Base-by-base conservation (phyloP, 108 stramenopile species). In the Pseudonitzschia delicatissima region DNA sequence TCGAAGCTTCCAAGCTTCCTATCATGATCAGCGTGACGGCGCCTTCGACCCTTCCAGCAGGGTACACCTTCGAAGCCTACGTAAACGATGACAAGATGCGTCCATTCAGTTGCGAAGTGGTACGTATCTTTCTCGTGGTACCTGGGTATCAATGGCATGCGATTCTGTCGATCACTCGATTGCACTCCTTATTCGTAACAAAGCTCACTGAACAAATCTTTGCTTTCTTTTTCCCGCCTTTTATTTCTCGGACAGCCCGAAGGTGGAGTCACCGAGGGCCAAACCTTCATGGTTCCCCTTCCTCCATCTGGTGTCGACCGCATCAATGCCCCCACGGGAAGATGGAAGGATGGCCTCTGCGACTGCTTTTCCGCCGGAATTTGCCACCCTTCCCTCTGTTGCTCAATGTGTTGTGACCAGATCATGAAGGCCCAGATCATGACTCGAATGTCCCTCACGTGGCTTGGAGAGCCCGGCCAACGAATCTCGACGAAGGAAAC, bases 341-440 rank as follows among this genome's bases (percentile, higher is more conserved):
- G 39, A 37, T 94, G 93, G 93, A 91, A 90, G 71, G 90, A 91
- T 67, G 88, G 84, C 17, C 52, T 84, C 15, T 88, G 69, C 53
- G 90, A 86, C 50, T 80, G 77, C n/a, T 78, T 68, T 63, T 76
- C 66, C 35, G 63, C 57, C 6, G 93, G 93, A 57, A 25, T 68
- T 35, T 85, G 69, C 64, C 93, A 94, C 67, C 81, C 93, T 21
- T 76, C 73, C 31, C 39, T 84, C 13, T 83, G 82, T 70, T 88
- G 87, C 72, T 83, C 85, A 33, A 57, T 84, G 20, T 89, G 72
- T 62, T 94, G 81, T 57, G 73, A 81, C 31, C 84, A 84, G 47
- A 71, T 91, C 57, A 73, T 77, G 33, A 87, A 90, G 87, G 89
- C 64, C 17, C 93, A 94, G 74, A 64, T 91, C 23, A 88, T 94